These are phyloP conservation scores for Cyberlindnera euphorbiae DNA, from an alignment of 805 yeast species.

Conservation along the genomic window DNA sequence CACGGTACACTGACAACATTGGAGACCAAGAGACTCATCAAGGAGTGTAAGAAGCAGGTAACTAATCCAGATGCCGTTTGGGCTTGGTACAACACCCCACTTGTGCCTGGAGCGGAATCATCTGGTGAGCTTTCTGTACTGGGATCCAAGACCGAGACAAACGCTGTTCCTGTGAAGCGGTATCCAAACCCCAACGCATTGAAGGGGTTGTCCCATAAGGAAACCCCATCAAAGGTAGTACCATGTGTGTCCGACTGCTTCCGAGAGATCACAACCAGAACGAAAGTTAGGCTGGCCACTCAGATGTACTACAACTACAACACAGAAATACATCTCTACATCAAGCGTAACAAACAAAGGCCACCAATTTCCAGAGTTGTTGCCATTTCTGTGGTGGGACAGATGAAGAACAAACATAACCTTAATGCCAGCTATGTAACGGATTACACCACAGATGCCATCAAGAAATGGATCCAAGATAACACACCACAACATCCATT, in stretches of 20 bases:
- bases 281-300: conserved; percentile 31
- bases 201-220: background rate
- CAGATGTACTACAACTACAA: conserved; percentile 34
- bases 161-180: conserved; percentile 17
- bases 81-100: conserved; percentile 24
- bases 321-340: conserved; percentile 33
- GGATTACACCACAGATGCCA: conserved; percentile 24
- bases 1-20: conserved; percentile 13
- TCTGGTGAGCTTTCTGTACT: conserved; percentile 22
- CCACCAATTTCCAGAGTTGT: conserved; percentile 24
- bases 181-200: conserved; percentile 12
- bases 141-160: conserved; percentile 20
- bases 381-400: conserved; percentile 30
- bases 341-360: conserved; percentile 23
- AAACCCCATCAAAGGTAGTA: conserved; percentile 10
- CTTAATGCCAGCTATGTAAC: conserved; percentile 19
- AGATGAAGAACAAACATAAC: conserved; percentile 21
- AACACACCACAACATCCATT: conserved; percentile 3
- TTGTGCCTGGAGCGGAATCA: conserved; percentile 3
- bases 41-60: conserved; percentile 19
- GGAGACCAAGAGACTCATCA: conserved; percentile 17
- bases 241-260: conserved; percentile 21
- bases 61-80: conserved; percentile 18
- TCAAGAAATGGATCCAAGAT: conserved; percentile 24
- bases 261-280: conserved; percentile 30